A percentile compares a stretch with the other conserved stretches of the same genome.
These are phyloP conservation scores for Clarkia xantiana DNA, from an alignment of 345 rosid genomes.

Conservation along the genomic window DNA sequence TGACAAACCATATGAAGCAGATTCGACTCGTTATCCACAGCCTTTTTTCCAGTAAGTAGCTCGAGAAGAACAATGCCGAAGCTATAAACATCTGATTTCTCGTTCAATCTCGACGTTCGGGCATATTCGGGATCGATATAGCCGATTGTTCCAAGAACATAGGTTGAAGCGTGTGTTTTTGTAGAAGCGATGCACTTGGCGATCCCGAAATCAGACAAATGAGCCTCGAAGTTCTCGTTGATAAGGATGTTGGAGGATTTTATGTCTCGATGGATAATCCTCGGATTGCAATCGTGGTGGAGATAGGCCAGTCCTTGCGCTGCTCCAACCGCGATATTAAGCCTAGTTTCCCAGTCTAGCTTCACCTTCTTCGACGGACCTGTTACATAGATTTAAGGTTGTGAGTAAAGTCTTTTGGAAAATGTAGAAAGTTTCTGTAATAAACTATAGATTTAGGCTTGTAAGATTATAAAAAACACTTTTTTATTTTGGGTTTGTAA, in stretches of 20 bases:
- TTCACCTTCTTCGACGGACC: slow-evolving; percentile 72
- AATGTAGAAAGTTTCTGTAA: background rate
- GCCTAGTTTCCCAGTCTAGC: slow-evolving; percentile 86
- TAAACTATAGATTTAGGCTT: too few relatives aligned
- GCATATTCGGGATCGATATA: slow-evolving; percentile 98
- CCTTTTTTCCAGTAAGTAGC: slow-evolving; percentile 89
- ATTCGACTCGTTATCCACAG: slow-evolving; percentile 82
- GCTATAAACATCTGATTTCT: slow-evolving; percentile 90
- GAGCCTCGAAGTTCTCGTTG: slow-evolving; percentile 81
- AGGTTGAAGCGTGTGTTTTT: slow-evolving; percentile 69
- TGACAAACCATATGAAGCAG: slow-evolving; percentile 74
- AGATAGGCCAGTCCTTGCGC: slow-evolving; percentile 95
- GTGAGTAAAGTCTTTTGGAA: background rate
- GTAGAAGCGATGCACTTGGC: slow-evolving; percentile 71
- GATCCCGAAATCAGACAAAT: slow-evolving; percentile 79
- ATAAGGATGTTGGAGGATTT: slow-evolving; percentile 85
- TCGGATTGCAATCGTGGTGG: slow-evolving; percentile 87
- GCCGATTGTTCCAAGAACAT: slow-evolving; percentile 83
- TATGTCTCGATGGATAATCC: slow-evolving; percentile 83
- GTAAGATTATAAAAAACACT: too few relatives aligned
- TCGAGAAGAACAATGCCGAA: slow-evolving; percentile 91
- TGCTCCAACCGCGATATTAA: slow-evolving; percentile 82
- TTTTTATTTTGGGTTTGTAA: background rate
- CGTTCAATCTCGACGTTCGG: slow-evolving; percentile 63
- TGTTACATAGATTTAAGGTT: slow-evolving; percentile 5